Conservation (phyloP, 208 protist species). For the Trypanosoma caninum region DNA sequence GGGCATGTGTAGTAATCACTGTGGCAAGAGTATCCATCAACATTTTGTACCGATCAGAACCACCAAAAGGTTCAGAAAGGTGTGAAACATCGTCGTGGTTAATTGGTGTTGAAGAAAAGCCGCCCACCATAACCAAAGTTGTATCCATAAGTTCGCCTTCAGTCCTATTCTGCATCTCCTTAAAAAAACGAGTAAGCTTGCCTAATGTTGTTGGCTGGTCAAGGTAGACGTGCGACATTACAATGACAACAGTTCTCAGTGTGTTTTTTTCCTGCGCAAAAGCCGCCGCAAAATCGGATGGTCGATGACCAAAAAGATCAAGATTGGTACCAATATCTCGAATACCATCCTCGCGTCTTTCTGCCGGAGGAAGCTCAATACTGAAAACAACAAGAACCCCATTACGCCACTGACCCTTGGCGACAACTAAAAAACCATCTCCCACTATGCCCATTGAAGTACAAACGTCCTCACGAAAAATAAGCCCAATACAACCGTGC, state of each 20-base stretch:
- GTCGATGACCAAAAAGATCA: constrained; percentile 75
- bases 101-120: constrained; percentile 71
- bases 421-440: constrained; percentile 68
- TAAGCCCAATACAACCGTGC: constrained; percentile 42
- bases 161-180: constrained; percentile 75
- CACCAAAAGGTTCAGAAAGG: constrained; percentile 64
- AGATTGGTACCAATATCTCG: constrained; percentile 38
- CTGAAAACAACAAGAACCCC: constrained; percentile 36
- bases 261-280: constrained; percentile 55
- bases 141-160: constrained; percentile 74
- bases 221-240: constrained; percentile 81
- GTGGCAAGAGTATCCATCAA: constrained; percentile 54
- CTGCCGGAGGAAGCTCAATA: constrained; percentile 72
- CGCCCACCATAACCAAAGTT: constrained; percentile 76
- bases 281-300: constrained; percentile 40
- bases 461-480: constrained; percentile 25
- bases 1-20: constrained; percentile 59
- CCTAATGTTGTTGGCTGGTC: constrained; percentile 61
- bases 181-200: constrained; percentile 63
- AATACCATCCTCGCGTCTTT: constrained; percentile 62
- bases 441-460: constrained; percentile 42
- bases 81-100: constrained; percentile 77
- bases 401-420: constrained; percentile 52
- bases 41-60: constrained; percentile 38
- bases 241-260: constrained; percentile 68